These are phyloP conservation scores for Hemileia vastatrix DNA, from an alignment of 1,284 basidiomycete species.

Conservation along the genomic window DNA sequence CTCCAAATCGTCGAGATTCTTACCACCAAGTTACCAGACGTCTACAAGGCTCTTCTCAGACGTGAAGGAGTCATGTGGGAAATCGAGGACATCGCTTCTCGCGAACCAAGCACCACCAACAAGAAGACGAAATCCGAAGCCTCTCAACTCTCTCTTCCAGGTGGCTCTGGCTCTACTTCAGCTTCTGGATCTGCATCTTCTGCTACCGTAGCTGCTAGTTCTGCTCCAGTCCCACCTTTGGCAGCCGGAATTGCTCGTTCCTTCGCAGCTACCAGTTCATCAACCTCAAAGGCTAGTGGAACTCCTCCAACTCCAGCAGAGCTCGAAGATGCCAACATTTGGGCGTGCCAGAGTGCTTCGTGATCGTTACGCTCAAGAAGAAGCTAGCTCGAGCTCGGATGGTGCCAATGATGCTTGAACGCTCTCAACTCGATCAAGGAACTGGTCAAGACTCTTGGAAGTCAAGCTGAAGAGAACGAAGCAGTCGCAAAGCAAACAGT, in stretches of 20 bases:
- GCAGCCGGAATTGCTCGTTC: not conserved
- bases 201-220: not conserved
- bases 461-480: not conserved
- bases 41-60: slow-evolving; percentile 34
- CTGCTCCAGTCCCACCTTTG: not conserved
- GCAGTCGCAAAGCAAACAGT: slow-evolving; percentile 26
- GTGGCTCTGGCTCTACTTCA: not conserved
- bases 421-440: slow-evolving; percentile 33
- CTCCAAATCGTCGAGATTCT: slow-evolving; percentile 44
- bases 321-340: slow-evolving; percentile 35
- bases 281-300: not conserved
- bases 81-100: slow-evolving; percentile 39
- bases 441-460: slow-evolving; percentile 25
- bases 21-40: slow-evolving; percentile 32
- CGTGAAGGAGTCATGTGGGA: slow-evolving; percentile 41
- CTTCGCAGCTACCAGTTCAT: not conserved
- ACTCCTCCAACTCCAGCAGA: too few relatives aligned
- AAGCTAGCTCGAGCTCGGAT: slow-evolving; percentile 25
- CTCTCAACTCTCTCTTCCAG: not conserved
- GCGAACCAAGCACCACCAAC: not conserved
- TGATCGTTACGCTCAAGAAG: slow-evolving; percentile 30
- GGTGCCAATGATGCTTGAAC: slow-evolving; percentile 32
- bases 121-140: slow-evolving; percentile 2
- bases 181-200: not conserved
- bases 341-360: slow-evolving; percentile 35